These are phyloP conservation scores for Sarocladium oryzae DNA, from an alignment of 2,329 filamentous ascomycete genomes.

Conservation along the genomic window DNA sequence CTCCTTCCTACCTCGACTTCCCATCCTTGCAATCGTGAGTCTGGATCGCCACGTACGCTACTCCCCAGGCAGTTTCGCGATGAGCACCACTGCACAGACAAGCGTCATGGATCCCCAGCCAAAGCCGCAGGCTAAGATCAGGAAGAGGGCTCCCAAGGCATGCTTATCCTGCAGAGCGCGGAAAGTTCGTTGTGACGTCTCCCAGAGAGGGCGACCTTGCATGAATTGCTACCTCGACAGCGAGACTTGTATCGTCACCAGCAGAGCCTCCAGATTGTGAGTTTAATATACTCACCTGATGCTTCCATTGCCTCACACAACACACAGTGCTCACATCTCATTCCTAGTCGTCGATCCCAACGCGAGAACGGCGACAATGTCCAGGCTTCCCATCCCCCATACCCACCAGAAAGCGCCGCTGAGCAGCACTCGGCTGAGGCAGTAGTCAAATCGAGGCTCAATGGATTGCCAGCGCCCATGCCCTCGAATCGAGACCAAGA, in stretches of 20 bases:
- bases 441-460: conserved; percentile 21
- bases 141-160: conserved; percentile 43
- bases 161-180: conserved; percentile 44
- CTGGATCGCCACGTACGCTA: too few species aligned
- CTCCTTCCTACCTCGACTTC: not conserved
- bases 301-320: too few species aligned
- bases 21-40: too few species aligned
- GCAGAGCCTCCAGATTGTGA: conserved; percentile 33
- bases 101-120: conserved; percentile 21
- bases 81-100: conserved; percentile 13
- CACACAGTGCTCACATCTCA: conserved; percentile 4
- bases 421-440: conserved; percentile 22
- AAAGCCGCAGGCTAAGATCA: conserved; percentile 28
- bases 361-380: conserved; percentile 21
- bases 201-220: conserved; percentile 40
- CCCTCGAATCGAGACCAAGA: not conserved
- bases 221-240: conserved; percentile 47
- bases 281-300: too few species aligned
- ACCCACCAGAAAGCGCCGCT: conserved; percentile 19
- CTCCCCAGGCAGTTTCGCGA: not conserved
- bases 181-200: conserved; percentile 45
- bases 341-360: conserved; percentile 22
- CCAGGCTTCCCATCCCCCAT: conserved; percentile 23
- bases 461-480: conserved; percentile 11
- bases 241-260: conserved; percentile 35